These are phyloP conservation scores for Nicotiana tomentosiformis DNA, from an alignment of 257 asterid species.

Conservation along the genomic window DNA sequence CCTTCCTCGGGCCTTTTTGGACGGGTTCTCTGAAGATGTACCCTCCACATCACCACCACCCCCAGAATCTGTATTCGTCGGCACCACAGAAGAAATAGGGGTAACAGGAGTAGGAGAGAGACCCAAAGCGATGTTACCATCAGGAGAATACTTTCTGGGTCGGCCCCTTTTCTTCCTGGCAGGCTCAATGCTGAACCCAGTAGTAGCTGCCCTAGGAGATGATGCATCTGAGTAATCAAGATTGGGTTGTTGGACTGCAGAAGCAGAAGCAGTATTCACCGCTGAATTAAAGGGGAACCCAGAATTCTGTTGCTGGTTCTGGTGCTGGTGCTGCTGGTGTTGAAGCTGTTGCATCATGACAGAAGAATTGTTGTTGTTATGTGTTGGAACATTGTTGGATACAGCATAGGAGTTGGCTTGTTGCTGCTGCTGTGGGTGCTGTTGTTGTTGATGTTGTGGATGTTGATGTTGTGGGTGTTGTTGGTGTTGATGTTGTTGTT, in stretches of 20 bases:
- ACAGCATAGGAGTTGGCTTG: slow-evolving; percentile 38
- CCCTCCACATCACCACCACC: slow-evolving; percentile 26
- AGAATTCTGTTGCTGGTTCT: slow-evolving; percentile 39
- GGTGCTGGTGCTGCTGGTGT: slow-evolving; percentile 18
- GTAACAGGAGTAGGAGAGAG: slow-evolving; percentile 54
- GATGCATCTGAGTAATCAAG: slow-evolving; percentile 41
- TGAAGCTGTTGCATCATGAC: slow-evolving; percentile 19
- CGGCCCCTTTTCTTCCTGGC: slow-evolving; percentile 63
- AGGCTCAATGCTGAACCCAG: slow-evolving; percentile 37
- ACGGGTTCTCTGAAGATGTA: slow-evolving; percentile 29
- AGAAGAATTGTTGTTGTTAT: slow-evolving; percentile 22
- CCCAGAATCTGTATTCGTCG: slow-evolving; percentile 26
- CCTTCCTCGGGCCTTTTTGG: slow-evolving; percentile 44
- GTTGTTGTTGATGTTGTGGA: slow-evolving; percentile 14
- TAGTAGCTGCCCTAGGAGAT: slow-evolving; percentile 30
- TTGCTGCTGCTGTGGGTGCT: slow-evolving; percentile 26
- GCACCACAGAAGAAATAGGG: slow-evolving; percentile 37
- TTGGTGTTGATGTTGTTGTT: slow-evolving; percentile 12
- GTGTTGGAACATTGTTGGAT: slow-evolving; percentile 19
- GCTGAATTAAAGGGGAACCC: slow-evolving; percentile 47
- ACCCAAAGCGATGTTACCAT: slow-evolving; percentile 59
- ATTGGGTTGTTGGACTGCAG: slow-evolving; percentile 28
- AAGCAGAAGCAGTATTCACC: slow-evolving; percentile 17
- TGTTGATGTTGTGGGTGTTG: slow-evolving; percentile 5
- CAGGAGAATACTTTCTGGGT: slow-evolving; percentile 64